These are phyloP conservation scores for Nannizziopsis arthrosporioides DNA, from an alignment of 2,329 filamentous ascomycete genomes.

Conservation along the genomic window DNA sequence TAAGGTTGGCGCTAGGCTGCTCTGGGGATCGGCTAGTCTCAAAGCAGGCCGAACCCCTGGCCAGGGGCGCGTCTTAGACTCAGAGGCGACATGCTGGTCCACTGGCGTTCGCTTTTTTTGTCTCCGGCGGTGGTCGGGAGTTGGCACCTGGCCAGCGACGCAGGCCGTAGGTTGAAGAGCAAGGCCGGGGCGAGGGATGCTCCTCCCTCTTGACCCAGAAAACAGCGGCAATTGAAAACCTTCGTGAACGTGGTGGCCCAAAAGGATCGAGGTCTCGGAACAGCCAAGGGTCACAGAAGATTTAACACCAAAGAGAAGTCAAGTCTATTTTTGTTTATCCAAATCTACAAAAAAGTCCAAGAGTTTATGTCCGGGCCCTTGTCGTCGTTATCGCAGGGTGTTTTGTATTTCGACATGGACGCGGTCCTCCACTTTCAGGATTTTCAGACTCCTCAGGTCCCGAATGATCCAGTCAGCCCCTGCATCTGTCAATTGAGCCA, in stretches of 20 bases:
- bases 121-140: too few species aligned
- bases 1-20: too few species aligned
- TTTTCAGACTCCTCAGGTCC: slow-evolving; percentile 62
- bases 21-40: too few species aligned
- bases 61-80: too few species aligned
- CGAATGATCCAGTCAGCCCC: slow-evolving; percentile 80
- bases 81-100: too few species aligned
- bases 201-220: too few species aligned
- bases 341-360: not conserved
- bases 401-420: slow-evolving; percentile 58
- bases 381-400: slow-evolving; percentile 31
- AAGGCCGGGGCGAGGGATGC: too few species aligned
- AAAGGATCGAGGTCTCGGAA: not conserved
- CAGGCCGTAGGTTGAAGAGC: too few species aligned
- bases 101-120: too few species aligned
- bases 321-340: not conserved
- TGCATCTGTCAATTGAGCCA: slow-evolving; percentile 58
- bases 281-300: slow-evolving; percentile 8
- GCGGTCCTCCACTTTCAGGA: slow-evolving; percentile 47
- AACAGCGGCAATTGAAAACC: too few species aligned
- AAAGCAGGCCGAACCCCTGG: too few species aligned
- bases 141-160: too few species aligned
- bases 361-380: not conserved
- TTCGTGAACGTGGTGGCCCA: slow-evolving; percentile 7
- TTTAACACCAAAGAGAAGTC: slow-evolving; percentile 12